These are phyloP conservation scores for Eimeria maxima DNA, from an alignment of 169 alveolate species.

Conservation along the genomic window DNA sequence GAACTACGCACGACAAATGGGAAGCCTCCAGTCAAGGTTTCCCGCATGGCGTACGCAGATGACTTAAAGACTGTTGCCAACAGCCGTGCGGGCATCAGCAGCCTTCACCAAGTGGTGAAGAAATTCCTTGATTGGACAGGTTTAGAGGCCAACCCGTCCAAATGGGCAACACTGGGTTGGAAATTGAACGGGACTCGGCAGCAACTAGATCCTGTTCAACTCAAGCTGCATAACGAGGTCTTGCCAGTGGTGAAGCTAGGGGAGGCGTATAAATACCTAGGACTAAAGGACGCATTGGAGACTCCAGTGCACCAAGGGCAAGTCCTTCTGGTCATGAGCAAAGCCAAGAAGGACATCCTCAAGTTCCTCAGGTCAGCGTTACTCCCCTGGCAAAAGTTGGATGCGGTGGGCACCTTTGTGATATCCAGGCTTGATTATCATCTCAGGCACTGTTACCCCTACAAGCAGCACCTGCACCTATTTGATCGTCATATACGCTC, in stretches of 20 bases:
- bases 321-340: conserved; percentile 4
- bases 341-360: neutral
- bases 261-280: neutral
- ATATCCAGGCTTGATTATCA: neutral
- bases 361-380: neutral
- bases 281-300: neutral
- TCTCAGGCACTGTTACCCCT: conserved; percentile 14
- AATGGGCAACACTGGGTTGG: neutral
- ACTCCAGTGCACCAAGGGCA: neutral
- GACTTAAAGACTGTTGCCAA: conserved; percentile 18
- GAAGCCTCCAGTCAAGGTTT: neutral
- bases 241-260: conserved; percentile 32
- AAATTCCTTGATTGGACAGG: neutral
- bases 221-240: neutral
- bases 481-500: conserved; percentile 14
- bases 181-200: neutral
- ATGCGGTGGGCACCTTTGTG: conserved; percentile 22
- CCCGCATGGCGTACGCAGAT: conserved; percentile 13
- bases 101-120: conserved; percentile 2
- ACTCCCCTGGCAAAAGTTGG: conserved; percentile 9
- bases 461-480: neutral
- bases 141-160: conserved; percentile 28
- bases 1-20: neutral
- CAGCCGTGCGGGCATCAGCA: neutral
- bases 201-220: neutral